Evolutionary conservation across 106 monocot genomes (phyloP).

Genomic region (Vanilla planifolia): DNA sequence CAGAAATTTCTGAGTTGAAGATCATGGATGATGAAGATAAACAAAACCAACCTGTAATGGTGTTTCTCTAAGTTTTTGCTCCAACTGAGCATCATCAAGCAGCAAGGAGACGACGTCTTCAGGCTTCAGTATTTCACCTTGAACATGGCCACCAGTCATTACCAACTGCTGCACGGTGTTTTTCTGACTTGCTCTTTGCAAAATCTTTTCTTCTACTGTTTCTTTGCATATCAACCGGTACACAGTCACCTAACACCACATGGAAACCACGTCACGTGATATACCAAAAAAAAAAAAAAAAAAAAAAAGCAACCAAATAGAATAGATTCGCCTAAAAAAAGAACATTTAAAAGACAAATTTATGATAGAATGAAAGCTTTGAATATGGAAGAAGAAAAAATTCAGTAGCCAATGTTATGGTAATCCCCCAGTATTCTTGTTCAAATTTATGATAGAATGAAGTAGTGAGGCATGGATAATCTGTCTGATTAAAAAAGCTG

Average conservation of each 20-base stretch:
- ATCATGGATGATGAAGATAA: constrained; percentile 2
- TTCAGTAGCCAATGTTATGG: too few species aligned
- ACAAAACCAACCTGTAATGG: constrained; percentile 49
- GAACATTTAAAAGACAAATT: background rate
- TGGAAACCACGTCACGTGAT: background rate
- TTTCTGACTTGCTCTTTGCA: constrained; percentile 96
- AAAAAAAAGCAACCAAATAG: too few species aligned
- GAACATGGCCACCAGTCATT: constrained; percentile 94
- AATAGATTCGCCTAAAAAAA: too few species aligned
- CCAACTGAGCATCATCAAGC: constrained; percentile 82
- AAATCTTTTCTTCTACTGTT: constrained; percentile 94
- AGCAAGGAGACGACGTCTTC: constrained; percentile 95
- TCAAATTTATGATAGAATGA: too few species aligned
- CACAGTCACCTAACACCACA: constrained; percentile 69
- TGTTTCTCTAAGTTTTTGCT: constrained; percentile 77
- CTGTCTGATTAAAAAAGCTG: too few species aligned
- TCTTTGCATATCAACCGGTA: constrained; percentile 96
- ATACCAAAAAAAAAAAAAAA: background rate
- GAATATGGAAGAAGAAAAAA: background rate
- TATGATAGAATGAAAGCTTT: background rate
- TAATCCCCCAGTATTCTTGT: too few species aligned
- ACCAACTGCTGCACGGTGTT: constrained; percentile 94
- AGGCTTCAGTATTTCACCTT: constrained; percentile 73
- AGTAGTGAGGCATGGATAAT: too few species aligned
- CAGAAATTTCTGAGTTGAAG: background rate